Base-by-base conservation (phyloP, 352 stramenopile species). In the Aphanomyces euteiches region DNA sequence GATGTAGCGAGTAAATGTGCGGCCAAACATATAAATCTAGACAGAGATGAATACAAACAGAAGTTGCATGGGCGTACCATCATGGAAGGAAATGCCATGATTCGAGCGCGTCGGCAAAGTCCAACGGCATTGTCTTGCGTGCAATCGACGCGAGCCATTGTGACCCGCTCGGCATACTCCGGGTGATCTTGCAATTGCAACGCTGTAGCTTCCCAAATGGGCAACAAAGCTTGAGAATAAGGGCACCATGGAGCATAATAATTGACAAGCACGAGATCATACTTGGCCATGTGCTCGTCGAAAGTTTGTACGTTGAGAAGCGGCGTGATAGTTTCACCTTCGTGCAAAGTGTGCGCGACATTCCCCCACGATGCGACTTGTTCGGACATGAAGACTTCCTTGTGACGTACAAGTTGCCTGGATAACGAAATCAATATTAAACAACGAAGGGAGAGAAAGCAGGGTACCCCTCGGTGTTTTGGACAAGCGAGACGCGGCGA, bases 1-100 rank as follows among this genome's bases (percentile, higher is more conserved):
- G 57, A 93, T 90, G 73, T 87, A 93, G 8, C 81, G 79, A 50
- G 85, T 93, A 53, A 77, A 85, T 39, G 82, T 90, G 41, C 78
- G 84, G 65, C 84, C 85, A 69, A 90, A 93, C 78, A 93, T 89
- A 78, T 93, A 93, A 60, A 93, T 93, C 79, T 85, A 69, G 36
- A n/a, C 15, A 61, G 36, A 17, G 34, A 47, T 10, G 72, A 28
- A 2, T 2, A 28, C 28, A 28, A 28, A 28, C 28, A 28, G 28
- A 2, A 28, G 28, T 28, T 28, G 28, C 28, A 28, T 28, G 0
- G 28, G 28, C 68, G 57, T 59, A 84, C 78, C 40, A 93, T 75
- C 82, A 95, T 92, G 36, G 85, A 90, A n/a, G 87, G 87, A 66
- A 91, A 95, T 0, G 83, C 85, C 34, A 82, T 81, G 63, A 95